These are phyloP conservation scores for Alternaria ventricosa DNA, from an alignment of 2,329 filamentous ascomycete genomes.

Conservation along the genomic window DNA sequence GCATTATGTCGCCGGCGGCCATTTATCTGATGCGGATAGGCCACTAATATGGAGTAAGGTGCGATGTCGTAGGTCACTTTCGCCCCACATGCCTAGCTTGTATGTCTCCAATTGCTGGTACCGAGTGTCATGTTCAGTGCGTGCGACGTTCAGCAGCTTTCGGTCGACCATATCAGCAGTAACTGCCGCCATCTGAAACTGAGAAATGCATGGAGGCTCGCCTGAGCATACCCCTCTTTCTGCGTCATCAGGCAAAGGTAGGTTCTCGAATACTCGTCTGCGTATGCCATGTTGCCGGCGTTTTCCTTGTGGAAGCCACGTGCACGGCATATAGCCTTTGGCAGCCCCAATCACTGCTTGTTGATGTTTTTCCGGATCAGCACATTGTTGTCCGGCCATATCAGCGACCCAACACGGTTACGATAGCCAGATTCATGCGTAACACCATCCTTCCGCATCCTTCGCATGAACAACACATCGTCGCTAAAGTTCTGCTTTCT, in stretches of 20 bases:
- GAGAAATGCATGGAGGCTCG: conserved; percentile 9
- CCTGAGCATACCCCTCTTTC: conserved; percentile 22
- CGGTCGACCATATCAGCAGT: conserved; percentile 3
- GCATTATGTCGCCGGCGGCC: conserved; percentile 3
- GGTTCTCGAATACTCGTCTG: background rate
- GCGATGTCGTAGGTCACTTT: conserved; percentile 1
- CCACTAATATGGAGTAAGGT: background rate
- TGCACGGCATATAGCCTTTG: conserved; percentile 1
- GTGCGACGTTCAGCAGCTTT: conserved; percentile 2
- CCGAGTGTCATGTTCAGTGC: background rate
- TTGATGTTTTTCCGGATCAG: conserved; percentile 5
- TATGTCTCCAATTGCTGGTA: background rate
- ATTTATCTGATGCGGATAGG: conserved; percentile 2
- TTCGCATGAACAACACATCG: conserved; percentile 12
- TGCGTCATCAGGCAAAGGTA: conserved; percentile 22
- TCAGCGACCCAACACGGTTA: conserved; percentile 16
- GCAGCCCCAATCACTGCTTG: conserved; percentile 1
- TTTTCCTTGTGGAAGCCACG: background rate
- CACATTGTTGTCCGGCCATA: conserved; percentile 9
- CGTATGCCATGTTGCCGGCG: conserved; percentile 5
- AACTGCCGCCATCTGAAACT: conserved; percentile 9
- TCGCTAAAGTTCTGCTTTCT: conserved; percentile 1
- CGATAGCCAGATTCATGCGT: conserved; percentile 16
- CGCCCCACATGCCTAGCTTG: background rate
- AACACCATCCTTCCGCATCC: conserved; percentile 2